Conservation (phyloP, 768 basidiomycete genomes). For the Kwoniella sp. region DNA sequence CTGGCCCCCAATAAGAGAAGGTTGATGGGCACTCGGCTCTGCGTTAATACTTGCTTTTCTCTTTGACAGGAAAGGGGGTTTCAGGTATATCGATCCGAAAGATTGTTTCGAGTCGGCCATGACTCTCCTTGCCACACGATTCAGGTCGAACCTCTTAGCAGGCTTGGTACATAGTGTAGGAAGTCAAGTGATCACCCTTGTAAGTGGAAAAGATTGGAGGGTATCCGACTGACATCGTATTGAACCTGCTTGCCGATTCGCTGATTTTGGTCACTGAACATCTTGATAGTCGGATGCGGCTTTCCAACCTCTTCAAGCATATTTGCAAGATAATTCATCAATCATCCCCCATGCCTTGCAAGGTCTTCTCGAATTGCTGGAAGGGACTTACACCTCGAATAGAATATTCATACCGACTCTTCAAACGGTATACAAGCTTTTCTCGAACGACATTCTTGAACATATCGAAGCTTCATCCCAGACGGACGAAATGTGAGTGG, state of each 20-base stretch:
- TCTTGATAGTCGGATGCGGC: conserved; percentile 42
- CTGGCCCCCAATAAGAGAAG: too few species aligned
- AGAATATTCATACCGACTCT: conserved; percentile 77
- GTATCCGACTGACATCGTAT: too few species aligned
- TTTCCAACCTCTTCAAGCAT: conserved; percentile 63
- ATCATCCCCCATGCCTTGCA: conserved; percentile 57
- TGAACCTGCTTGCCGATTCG: conserved; percentile 29
- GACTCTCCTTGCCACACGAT: conserved; percentile 32
- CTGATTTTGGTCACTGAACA: conserved; percentile 63
- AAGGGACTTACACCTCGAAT: conserved; percentile 66
- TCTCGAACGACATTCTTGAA: conserved; percentile 68
- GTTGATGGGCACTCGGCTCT: too few species aligned
- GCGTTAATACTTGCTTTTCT: not conserved
- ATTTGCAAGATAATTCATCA: conserved; percentile 53
- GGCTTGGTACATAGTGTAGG: conserved; percentile 72
- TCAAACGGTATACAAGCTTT: conserved; percentile 71
- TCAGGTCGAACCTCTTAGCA: conserved; percentile 59
- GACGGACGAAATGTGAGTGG: conserved; percentile 12
- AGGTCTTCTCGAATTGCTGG: conserved; percentile 65
- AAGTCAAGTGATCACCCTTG: conserved; percentile 81
- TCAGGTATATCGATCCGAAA: conserved; percentile 36
- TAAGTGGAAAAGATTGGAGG: conserved; percentile 60
- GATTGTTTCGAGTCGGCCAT: conserved; percentile 36
- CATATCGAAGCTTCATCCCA: conserved; percentile 5
- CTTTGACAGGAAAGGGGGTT: conserved; percentile 15